A percentile compares a stretch with the other conserved stretches of the same genome.
phyloP scores from a whole-genome alignment of 192 early-diverging fungal species.

The Rhizophagus prolifer region DNA sequence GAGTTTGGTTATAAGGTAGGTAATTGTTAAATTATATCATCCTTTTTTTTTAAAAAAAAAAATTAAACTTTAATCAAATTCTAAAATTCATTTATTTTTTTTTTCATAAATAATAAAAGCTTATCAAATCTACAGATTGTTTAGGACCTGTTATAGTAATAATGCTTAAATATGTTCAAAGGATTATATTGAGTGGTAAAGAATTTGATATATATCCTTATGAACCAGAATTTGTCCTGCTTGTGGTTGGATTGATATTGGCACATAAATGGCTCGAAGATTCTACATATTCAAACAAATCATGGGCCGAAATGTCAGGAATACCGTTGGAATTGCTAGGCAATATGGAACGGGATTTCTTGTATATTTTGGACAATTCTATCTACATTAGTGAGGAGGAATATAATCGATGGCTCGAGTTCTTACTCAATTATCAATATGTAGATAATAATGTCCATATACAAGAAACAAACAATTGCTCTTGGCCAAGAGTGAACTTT shows the following conservation, averaged over 20 bases:
- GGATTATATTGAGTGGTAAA: not conserved
- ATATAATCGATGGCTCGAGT: not conserved
- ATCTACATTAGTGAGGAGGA: not conserved
- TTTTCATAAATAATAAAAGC: not conserved
- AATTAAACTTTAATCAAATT: too few species aligned
- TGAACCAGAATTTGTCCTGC: not conserved
- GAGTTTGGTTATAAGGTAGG: not conserved
- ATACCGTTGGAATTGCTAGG: not conserved
- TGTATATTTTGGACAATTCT: not conserved
- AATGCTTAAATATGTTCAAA: not conserved
- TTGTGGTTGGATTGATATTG: not conserved
- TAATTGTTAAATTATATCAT: not conserved
- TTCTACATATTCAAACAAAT: not conserved
- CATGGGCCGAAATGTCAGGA: not conserved
- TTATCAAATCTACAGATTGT: not conserved
- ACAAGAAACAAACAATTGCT: not conserved
- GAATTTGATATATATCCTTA: not conserved
- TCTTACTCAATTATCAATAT: not conserved
- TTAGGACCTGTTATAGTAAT: not conserved
- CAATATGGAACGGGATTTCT: not conserved
- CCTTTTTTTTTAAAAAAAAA: not conserved
- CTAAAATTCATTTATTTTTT: too few species aligned
- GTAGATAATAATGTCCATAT: not conserved
- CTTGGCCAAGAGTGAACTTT: not conserved
- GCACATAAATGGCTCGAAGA: not conserved